Evolutionary conservation across 225 moss, liverwort and hornwort species (phyloP), one percentile per base, ranked within the genome.

Genomic region (Bryoerythrophyllum caledonicum): DNA sequence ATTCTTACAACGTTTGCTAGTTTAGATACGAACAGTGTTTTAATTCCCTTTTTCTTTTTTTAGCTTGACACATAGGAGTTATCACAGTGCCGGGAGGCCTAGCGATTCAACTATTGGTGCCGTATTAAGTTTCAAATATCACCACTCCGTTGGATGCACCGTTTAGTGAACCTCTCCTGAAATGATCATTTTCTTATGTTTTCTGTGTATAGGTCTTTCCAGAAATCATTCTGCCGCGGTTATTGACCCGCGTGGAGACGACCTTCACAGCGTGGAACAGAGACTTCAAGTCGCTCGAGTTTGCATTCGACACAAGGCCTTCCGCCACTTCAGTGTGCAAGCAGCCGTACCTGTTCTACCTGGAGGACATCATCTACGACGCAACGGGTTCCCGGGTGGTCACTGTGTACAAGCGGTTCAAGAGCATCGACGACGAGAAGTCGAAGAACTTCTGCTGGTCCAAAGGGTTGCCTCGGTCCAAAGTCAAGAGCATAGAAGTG

Each of bases 251-350:
- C 61, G 83, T 88, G 7, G 81, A 91, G 78, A 82, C 86, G 20
- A 91, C 91, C 19, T 91, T 94, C 38, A 74, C 80, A 34, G 93
- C 93, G 13, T 94, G 91, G 90, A 94, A 94, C 62, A 84, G 74
- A 44, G 71, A 72, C 6, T 88, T 79, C 34, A 88, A 90, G 48
- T 70, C 79, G 20, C 65, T 91, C 4, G 91, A 91, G 72, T 94
- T 90, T 82, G 70, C 86, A 32, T 88, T 94, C 52, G 91, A 94
- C 66, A 88, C 91, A 13, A 88, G 91, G 25, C 90, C 91, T 17
- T 81, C 69, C 12, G 72, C 80, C 9, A 72, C 66, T 5, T 86
- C 88, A 46, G 82, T 94, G 28, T 94, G 93, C 71, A 91, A 76
- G 72, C 85, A 86, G 71, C 91, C 93, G 10, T 86, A 86, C 35